Evolutionary conservation across 2,329 filamentous ascomycete genomes (phyloP).

Genomic region (Calonectria montana): DNA sequence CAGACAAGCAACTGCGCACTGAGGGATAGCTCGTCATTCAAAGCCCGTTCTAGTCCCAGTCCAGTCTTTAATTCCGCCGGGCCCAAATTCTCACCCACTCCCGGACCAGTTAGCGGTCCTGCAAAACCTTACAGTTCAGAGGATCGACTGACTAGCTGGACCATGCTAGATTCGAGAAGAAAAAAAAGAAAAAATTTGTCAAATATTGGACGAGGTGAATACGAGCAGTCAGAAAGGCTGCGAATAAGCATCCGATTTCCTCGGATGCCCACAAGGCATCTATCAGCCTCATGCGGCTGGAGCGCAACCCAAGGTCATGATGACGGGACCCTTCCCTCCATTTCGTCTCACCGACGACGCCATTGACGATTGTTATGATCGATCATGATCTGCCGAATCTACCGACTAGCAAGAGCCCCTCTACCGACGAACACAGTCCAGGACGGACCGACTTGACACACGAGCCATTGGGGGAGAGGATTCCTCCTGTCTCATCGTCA

Average conservation of each 20-base stretch:
- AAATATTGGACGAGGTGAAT: slow-evolving; percentile 26
- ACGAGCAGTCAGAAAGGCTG: slow-evolving; percentile 27
- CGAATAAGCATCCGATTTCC: slow-evolving; percentile 22
- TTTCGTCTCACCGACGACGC: slow-evolving; percentile 22
- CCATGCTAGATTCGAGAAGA: slow-evolving; percentile 26
- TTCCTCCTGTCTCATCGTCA: background rate
- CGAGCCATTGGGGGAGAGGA: slow-evolving; percentile 8
- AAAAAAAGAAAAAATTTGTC: slow-evolving; percentile 29
- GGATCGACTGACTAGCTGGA: slow-evolving; percentile 22
- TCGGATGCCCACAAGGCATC: slow-evolving; percentile 13
- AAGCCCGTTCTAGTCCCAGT: slow-evolving; percentile 1
- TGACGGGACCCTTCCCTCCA: slow-evolving; percentile 26
- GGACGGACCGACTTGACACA: background rate
- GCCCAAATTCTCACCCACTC: slow-evolving; percentile 22
- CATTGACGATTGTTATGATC: slow-evolving; percentile 34
- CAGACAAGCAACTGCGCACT: background rate
- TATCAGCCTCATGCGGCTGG: slow-evolving; percentile 19
- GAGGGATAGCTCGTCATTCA: slow-evolving; percentile 4
- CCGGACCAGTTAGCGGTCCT: slow-evolving; percentile 14
- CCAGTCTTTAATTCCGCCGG: slow-evolving; percentile 17
- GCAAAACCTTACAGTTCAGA: slow-evolving; percentile 16
- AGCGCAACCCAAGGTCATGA: slow-evolving; percentile 26
- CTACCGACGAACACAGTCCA: slow-evolving; percentile 3
- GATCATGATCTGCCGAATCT: slow-evolving; percentile 33
- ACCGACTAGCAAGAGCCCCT: slow-evolving; percentile 22